Percentiles rank a stretch among this genome's conserved stretches.
Conservation (phyloP, 805 yeast genomes). For the Wickerhamomyces chaumierensis region DNA sequence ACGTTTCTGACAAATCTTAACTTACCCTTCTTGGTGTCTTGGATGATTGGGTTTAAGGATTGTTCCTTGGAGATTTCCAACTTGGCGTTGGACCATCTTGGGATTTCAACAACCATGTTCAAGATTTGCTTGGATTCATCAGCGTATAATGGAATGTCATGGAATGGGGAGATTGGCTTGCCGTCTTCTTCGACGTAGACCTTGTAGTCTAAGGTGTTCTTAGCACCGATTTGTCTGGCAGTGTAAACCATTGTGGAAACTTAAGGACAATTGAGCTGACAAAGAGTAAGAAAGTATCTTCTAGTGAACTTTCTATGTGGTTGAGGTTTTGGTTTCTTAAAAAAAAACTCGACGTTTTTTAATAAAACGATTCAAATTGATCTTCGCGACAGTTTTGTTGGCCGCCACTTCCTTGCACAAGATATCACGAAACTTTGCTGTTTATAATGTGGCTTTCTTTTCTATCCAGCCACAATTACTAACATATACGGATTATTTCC, state of each 20-base stretch:
- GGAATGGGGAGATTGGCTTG: conserved; percentile 90
- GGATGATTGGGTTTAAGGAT: conserved; percentile 84
- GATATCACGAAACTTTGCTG: not conserved
- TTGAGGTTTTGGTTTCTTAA: no score
- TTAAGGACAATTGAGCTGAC: not conserved
- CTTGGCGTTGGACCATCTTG: conserved; percentile 98
- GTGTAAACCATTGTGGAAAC: conserved; percentile 54
- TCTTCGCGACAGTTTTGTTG: no score
- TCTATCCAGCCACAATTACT: no score
- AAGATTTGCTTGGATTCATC: conserved; percentile 82
- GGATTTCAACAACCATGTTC: conserved; percentile 92
- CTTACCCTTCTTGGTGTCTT: conserved; percentile 96
- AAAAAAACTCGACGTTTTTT: not conserved
- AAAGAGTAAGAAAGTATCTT: not conserved
- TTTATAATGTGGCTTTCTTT: not conserved
- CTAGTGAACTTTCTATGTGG: not conserved
- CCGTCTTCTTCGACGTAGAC: conserved; percentile 90
- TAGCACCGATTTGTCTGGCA: conserved; percentile 90
- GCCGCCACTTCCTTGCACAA: no score
- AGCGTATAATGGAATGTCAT: conserved; percentile 86
- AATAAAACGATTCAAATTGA: not conserved
- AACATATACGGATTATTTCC: no score
- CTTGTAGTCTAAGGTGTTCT: conserved; percentile 88
- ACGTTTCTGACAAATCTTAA: conserved; percentile 93
- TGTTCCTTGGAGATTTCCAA: conserved; percentile 84